Base-by-base conservation (phyloP, 805 yeast species). In the Phaffomyces antillensis region DNA sequence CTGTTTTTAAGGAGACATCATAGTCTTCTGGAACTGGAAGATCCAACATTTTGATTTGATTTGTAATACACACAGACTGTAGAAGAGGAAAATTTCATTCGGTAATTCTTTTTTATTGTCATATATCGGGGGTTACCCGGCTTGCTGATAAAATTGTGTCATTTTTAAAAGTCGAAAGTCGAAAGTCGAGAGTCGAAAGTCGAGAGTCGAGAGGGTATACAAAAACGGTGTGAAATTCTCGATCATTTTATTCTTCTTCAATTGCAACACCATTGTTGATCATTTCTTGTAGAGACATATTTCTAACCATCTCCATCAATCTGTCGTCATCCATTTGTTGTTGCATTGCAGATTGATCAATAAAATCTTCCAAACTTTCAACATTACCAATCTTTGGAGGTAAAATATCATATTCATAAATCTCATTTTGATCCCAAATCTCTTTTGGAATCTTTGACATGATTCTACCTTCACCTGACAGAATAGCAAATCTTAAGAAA, bases 381-480 rank as follows among this genome's bases (percentile, higher is more conserved):
- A 65, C 52, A 20, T 66, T 58, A 50, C 80, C 77, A 8, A 64
- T 62, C 17, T 54, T 54, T 2, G 95, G 93, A 2, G 95, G 90
- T 20, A 85, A 59, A 3, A 83, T 74, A 60, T 85, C 95, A 56
- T 75, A 85, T 52, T 85, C 95, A 55, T 68, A 78, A 15, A 80
- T 71, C 44, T 82, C 83, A 44, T 80, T 71, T 24, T 73, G 59
- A 2, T 73, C 72, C 85, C 88, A 85, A 23, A 83, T 70, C 3
- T 62, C 53, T 24, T 70, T 55, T 1, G 95, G 95, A 23, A 84
- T 68, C 51, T 76, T 75, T 1, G 86, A 86, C 84, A 85, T 79
- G 1, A 82, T 72, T 36, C 77, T 73, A 23, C 77, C 78, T 59
- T 84, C 93, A 16, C 84, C 86, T 0, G 89, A 81, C 36, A 85